Evolutionary conservation across 2,329 filamentous ascomycete species (phyloP).

Genomic region (Fonsecaea nubica): DNA sequence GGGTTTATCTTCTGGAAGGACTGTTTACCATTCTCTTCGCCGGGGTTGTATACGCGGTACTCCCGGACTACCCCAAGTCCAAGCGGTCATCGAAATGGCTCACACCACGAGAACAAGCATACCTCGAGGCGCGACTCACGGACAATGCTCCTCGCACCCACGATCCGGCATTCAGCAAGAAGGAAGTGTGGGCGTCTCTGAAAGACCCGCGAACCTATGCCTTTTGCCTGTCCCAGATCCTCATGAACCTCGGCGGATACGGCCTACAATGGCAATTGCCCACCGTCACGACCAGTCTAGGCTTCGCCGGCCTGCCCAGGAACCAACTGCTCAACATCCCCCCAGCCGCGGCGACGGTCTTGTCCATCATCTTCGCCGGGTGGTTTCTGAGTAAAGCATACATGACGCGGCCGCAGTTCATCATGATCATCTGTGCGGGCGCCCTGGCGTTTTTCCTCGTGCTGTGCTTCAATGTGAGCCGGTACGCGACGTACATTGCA

Average conservation of each 20-base stretch:
- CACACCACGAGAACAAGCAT: conserved; percentile 55
- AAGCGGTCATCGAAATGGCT: conserved; percentile 54
- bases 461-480: conserved; percentile 49
- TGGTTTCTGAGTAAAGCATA: conserved; percentile 51
- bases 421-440: conserved; percentile 51
- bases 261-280: conserved; percentile 54
- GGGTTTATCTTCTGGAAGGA: conserved; percentile 56
- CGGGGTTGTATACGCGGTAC: conserved; percentile 47
- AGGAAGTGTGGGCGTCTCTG: conserved; percentile 49
- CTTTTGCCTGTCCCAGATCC: conserved; percentile 56
- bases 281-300: conserved; percentile 51
- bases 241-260: conserved; percentile 55
- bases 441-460: conserved; percentile 55
- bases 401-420: conserved; percentile 50
- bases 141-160: conserved; percentile 51
- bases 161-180: conserved; percentile 50
- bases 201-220: conserved; percentile 54
- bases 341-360: conserved; percentile 51
- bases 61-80: conserved; percentile 56
- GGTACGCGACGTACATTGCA: conserved; percentile 53
- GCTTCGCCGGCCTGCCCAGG: conserved; percentile 51
- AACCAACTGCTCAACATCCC: conserved; percentile 58
- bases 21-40: conserved; percentile 52
- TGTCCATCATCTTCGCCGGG: conserved; percentile 50
- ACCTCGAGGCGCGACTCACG: conserved; percentile 56